Evolutionary conservation across 371 early-diverging fungal genomes (phyloP), one percentile per base, ranked within the genome.

Genomic region (Amoeboaphelidium occidentale): DNA sequence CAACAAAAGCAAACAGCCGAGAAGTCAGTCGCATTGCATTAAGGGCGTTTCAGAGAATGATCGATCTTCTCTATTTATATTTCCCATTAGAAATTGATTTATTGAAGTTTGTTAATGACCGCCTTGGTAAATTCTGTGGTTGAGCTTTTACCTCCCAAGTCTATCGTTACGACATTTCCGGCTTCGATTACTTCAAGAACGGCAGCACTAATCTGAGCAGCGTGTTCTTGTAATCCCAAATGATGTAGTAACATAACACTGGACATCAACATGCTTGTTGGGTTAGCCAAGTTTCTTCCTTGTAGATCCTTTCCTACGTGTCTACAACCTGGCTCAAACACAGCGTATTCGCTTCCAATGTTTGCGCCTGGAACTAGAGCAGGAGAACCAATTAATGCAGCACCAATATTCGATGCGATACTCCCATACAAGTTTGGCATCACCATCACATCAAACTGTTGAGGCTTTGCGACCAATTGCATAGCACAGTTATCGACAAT

Each of bases 401-500:
- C 91, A 51, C 88, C 90, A 50, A 94, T 78, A 67, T 94, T 92
- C 63, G 83, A 80, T 43, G 89, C 74, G 59, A 94, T 94, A 73
- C 78, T 88, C 59, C 96, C 96, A 63, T 94, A 94, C 64, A 94
- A 72, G 75, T 94, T 94, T 46, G 91, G 90, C 73, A 84, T 81
- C 51, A 94, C 92, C 72, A 94, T 79, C 48, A 94, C 93, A 61
- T 93, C 93, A 51, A 94, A 94, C 66, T 93, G 93, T 58, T 79
- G 78, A 48, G 96, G 96, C 60, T 74, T 81, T 58, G 87, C 78
- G 27, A 91, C 93, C 17, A 94, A 74, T 63, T 94, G 96, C 96
- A 94, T 94, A 48, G 93, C 78, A 41, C 89, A 79, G 70, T 93
- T 93, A 64, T 94, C 96, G 54, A 94, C 92, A 67, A 94, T 93